Conservation (phyloP, 2,329 filamentous ascomycete genomes). For the Cyphellophora attinorum region DNA sequence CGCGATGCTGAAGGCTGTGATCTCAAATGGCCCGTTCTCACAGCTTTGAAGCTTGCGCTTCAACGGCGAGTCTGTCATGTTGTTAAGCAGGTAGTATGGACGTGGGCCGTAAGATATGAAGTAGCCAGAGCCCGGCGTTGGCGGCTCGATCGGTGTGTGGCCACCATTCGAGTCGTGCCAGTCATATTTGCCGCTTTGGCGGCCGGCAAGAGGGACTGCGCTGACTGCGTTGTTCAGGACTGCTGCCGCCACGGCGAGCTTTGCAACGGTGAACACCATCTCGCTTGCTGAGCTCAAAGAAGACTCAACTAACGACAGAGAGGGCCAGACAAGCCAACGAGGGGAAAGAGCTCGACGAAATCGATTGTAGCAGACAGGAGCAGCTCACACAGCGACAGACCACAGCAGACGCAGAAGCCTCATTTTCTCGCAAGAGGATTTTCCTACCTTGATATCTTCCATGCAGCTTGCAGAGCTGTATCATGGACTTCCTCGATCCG, state of each 20-base stretch:
- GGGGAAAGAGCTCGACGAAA: too few relatives aligned
- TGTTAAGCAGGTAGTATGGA: slow-evolving; percentile 54
- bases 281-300: too few relatives aligned
- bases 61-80: slow-evolving; percentile 51
- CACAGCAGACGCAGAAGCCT: too few relatives aligned
- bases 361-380: too few relatives aligned
- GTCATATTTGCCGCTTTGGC: neutral
- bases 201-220: neutral
- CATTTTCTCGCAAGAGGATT: too few relatives aligned
- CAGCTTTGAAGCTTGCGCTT: slow-evolving; percentile 53
- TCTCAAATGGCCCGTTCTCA: slow-evolving; percentile 43
- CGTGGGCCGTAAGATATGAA: slow-evolving; percentile 52
- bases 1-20: slow-evolving; percentile 49
- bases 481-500: too few relatives aligned
- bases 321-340: too few relatives aligned
- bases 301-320: too few relatives aligned
- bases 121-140: slow-evolving; percentile 6
- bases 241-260: neutral
- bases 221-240: neutral
- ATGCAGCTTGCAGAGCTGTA: too few relatives aligned
- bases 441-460: too few relatives aligned
- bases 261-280: neutral
- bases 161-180: neutral
- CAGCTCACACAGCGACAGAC: too few relatives aligned
- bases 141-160: slow-evolving; percentile 1